Evolutionary conservation across 2,329 filamentous ascomycete species (phyloP).

Genomic region (Exophiala aquamarina): DNA sequence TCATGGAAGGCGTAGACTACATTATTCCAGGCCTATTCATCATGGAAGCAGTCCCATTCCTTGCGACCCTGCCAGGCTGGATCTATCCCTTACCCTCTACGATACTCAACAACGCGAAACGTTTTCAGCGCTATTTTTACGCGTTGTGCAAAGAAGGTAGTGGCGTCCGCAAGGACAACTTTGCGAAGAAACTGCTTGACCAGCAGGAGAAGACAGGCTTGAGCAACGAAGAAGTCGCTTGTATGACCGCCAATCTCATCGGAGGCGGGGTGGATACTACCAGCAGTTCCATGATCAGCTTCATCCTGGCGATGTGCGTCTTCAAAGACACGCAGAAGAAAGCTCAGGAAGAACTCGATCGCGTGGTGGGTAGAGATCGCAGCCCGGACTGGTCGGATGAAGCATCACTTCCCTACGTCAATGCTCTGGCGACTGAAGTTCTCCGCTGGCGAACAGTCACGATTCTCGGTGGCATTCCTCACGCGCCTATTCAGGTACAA

Average conservation of each 20-base stretch:
- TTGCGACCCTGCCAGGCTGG: conserved; percentile 48
- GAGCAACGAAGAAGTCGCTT: conserved; percentile 46
- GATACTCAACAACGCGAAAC: conserved; percentile 38
- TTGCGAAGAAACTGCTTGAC: conserved; percentile 49
- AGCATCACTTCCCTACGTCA: conserved; percentile 36
- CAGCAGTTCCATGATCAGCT: conserved; percentile 32
- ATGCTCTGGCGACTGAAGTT: conserved; percentile 40
- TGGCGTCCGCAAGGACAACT: conserved; percentile 38
- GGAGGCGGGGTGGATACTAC: conserved; percentile 34
- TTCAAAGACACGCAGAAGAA: conserved; percentile 50
- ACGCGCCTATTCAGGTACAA: conserved; percentile 25
- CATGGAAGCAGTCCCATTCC: conserved; percentile 28
- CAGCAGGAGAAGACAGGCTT: conserved; percentile 49
- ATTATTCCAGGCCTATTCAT: conserved; percentile 23
- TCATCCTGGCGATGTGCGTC: conserved; percentile 34
- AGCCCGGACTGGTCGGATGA: conserved; percentile 42
- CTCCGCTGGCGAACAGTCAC: conserved; percentile 39
- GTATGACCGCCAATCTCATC: conserved; percentile 47
- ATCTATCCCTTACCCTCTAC: conserved; percentile 12
- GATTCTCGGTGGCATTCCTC: conserved; percentile 35
- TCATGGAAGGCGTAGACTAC: conserved; percentile 23
- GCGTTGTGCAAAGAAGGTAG: conserved; percentile 52
- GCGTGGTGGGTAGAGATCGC: conserved; percentile 37
- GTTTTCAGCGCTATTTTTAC: conserved; percentile 53
- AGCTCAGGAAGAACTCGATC: conserved; percentile 47